These are phyloP conservation scores for Jimgerdemannia flammicorona DNA, from an alignment of 192 early-diverging fungal genomes.

Conservation along the genomic window DNA sequence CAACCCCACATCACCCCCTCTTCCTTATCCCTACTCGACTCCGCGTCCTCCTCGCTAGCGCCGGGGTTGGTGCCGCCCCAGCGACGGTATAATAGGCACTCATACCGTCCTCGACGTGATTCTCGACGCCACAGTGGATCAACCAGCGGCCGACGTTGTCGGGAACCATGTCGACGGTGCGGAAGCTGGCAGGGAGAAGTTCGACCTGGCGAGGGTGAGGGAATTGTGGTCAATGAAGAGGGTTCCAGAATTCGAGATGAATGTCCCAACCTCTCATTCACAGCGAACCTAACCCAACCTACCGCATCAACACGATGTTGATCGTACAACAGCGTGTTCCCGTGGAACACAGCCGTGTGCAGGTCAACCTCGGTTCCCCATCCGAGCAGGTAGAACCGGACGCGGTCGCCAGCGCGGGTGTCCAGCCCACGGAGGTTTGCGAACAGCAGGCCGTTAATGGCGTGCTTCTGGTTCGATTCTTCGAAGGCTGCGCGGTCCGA, in stretches of 20 bases:
- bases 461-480: slow-evolving; percentile 35
- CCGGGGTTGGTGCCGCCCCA: background rate
- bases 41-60: too few relatives aligned
- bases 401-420: background rate
- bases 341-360: slow-evolving; percentile 19
- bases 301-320: slow-evolving; percentile 38
- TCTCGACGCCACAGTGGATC: slow-evolving; percentile 37
- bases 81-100: slow-evolving; percentile 1
- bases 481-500: slow-evolving; percentile 12
- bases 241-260: too few relatives aligned
- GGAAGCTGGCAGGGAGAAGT: slow-evolving; percentile 31
- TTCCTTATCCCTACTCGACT: too few relatives aligned
- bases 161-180: slow-evolving; percentile 31
- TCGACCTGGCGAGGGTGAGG: slow-evolving; percentile 9
- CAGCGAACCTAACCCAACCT: background rate
- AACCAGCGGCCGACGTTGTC: slow-evolving; percentile 42
- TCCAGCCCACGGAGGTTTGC: slow-evolving; percentile 13
- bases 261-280: too few relatives aligned
- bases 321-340: slow-evolving; percentile 26
- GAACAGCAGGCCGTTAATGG: slow-evolving; percentile 33
- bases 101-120: slow-evolving; percentile 38
- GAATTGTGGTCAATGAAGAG: too few relatives aligned
- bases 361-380: slow-evolving; percentile 1
- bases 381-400: background rate
- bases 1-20: too few relatives aligned